Percentiles rank a stretch among this genome's conserved stretches.
Evolutionary conservation across 768 basidiomycete genomes (phyloP).

Genomic region (Mycena vulgaris): DNA sequence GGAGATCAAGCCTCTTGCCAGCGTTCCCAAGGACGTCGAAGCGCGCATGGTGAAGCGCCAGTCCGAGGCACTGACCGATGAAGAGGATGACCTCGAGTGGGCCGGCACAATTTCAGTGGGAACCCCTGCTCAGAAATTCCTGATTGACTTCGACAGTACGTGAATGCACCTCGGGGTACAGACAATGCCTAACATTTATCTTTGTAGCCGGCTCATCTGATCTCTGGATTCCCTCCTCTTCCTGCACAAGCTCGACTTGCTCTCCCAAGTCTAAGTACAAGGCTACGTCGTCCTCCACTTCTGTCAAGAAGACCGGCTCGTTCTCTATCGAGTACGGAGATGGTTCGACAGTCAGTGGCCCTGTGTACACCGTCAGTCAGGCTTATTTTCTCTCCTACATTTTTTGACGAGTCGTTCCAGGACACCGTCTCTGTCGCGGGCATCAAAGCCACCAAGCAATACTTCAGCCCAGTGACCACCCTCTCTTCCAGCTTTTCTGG

Average conservation of each 20-base stretch:
- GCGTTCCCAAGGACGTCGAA: conserved; percentile 33
- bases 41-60: conserved; percentile 45
- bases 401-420: conserved; percentile 43
- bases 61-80: conserved; percentile 51
- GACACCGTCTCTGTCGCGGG: conserved; percentile 24
- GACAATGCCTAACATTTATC: not conserved
- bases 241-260: conserved; percentile 48
- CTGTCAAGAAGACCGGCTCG: conserved; percentile 42
- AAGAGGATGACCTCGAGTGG: conserved; percentile 54
- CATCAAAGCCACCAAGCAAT: conserved; percentile 39
- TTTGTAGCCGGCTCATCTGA: conserved; percentile 20
- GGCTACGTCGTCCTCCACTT: conserved; percentile 47
- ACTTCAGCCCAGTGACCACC: conserved; percentile 51
- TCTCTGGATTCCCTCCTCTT: conserved; percentile 50
- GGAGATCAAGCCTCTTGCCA: conserved; percentile 46
- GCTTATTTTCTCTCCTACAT: conserved; percentile 45
- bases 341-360: too few relatives aligned
- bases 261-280: conserved; percentile 48
- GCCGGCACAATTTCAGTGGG: conserved; percentile 56
- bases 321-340: conserved; percentile 62
- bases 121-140: conserved; percentile 50
- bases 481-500: conserved; percentile 45
- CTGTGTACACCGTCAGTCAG: conserved; percentile 56
- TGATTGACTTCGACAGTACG: conserved; percentile 16
- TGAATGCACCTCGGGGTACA: not conserved